Base-by-base conservation (phyloP, 352 stramenopile species). In the Albugo laibachii region DNA sequence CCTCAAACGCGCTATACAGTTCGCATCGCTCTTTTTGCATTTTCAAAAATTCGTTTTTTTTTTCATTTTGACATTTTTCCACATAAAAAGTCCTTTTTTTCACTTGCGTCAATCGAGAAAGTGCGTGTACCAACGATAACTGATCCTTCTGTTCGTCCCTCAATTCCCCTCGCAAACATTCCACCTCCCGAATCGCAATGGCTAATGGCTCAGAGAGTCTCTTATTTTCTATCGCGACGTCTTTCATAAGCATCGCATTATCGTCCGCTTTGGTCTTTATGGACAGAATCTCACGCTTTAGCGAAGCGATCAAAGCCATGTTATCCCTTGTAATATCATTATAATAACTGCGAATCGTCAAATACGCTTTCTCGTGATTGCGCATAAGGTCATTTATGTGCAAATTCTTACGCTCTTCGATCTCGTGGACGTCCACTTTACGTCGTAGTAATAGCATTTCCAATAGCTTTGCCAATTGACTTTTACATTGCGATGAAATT, bases 261-360 rank as follows among this genome's bases (percentile, higher is more conserved):
- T 69, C 73, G 11, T 77, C 57, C 0, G 81, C 81, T 51, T 95
- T 95, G 57, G 91, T 87, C 57, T 94, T 93, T 80, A 96, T 94
- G 5, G 87, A 78, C n/a, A 63, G 58, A 48, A 96, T 80, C 62
- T 96, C 80, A 50, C 81, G 76, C 64, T 96, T 94, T 47, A 97
- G 72, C 18, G 67, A 83, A 31, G 91, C 74, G 45, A 97, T 97
- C 38, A 95, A 69, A 11, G 83, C 74, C 18, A 97, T 50, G 54
- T 96, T 96, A 60, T 95, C 75, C 45, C 88, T 83, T 13, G 88
- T 97, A 52, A 96, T 96, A 52, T 95, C 83, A 58, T 97, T 96
- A 58, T 97, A 97, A 74, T 96, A 97, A 45, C 84, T 80, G 52
- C 96, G 96, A 71, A 96, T 96, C 68, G 95, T 82, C 8, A 66